Evolutionary conservation across 345 rosid genomes (phyloP).

Genomic region (Euclidium syriacum): DNA sequence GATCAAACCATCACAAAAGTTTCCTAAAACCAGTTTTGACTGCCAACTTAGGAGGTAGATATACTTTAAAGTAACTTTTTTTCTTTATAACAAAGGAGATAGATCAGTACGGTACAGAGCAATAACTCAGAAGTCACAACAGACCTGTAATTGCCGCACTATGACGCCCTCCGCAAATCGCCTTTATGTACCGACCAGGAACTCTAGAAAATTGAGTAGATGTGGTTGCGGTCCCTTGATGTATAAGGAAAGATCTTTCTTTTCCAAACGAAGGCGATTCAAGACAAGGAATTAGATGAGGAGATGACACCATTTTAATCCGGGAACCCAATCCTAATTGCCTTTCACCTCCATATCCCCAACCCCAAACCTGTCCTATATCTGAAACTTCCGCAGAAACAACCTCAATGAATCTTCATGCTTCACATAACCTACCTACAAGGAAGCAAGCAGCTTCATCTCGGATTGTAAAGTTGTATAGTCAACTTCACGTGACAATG

Average conservation of each 20-base stretch:
- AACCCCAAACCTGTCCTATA: slow-evolving; percentile 96
- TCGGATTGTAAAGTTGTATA: slow-evolving; percentile 19
- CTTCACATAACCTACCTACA: slow-evolving; percentile 53
- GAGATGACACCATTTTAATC: slow-evolving; percentile 77
- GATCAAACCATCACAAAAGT: background rate
- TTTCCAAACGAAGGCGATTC: slow-evolving; percentile 42
- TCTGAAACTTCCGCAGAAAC: slow-evolving; percentile 76
- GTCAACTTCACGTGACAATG: slow-evolving; percentile 63
- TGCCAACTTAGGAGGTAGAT: background rate
- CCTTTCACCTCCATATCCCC: slow-evolving; percentile 99
- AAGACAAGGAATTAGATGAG: slow-evolving; percentile 67
- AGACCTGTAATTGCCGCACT: slow-evolving; percentile 75
- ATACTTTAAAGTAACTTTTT: background rate
- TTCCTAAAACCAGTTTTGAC: background rate
- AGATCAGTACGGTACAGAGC: background rate
- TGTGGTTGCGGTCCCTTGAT: slow-evolving; percentile 41
- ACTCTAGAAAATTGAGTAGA: slow-evolving; percentile 32
- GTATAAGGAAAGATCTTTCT: slow-evolving; percentile 35
- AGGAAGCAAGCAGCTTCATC: slow-evolving; percentile 32
- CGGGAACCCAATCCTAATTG: slow-evolving; percentile 84
- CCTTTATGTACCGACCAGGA: slow-evolving; percentile 56
- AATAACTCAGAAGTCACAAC: slow-evolving; percentile 12
- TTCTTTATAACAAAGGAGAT: background rate
- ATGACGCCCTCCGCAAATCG: slow-evolving; percentile 85
- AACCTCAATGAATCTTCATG: slow-evolving; percentile 57